phyloP scores from a whole-genome alignment of 2,329 filamentous ascomycete genomes.

The Botryosphaeria dothidea region DNA sequence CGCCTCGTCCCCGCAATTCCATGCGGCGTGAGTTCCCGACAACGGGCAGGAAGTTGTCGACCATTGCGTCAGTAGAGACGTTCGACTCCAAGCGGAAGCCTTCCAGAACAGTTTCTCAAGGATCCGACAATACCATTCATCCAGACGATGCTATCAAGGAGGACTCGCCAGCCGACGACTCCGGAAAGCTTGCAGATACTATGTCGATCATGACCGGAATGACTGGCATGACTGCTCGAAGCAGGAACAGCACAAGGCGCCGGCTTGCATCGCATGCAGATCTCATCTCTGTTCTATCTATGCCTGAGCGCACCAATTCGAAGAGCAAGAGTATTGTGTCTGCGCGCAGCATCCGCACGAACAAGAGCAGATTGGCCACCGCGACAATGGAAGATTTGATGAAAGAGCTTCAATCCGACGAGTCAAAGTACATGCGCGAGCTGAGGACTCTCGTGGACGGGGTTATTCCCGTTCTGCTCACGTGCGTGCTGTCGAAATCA shows the following conservation, averaged over 20 bases:
- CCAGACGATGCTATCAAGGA: constrained; percentile 22
- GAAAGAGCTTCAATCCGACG: constrained; percentile 77
- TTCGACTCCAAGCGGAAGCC: constrained; percentile 37
- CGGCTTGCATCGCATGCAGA: constrained; percentile 90
- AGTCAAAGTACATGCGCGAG: constrained; percentile 85
- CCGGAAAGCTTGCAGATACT: constrained; percentile 5
- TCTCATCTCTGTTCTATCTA: constrained; percentile 86
- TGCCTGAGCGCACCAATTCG: constrained; percentile 55
- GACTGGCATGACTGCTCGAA: constrained; percentile 31
- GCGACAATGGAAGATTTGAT: constrained; percentile 76
- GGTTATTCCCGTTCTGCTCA: constrained; percentile 88
- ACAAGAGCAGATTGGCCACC: constrained; percentile 64
- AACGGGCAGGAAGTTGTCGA: constrained; percentile 58
- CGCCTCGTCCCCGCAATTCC: constrained; percentile 21
- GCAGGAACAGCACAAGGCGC: constrained; percentile 56
- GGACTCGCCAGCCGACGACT: not conserved
- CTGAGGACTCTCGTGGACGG: constrained; percentile 91
- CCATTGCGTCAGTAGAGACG: constrained; percentile 60
- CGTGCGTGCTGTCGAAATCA: constrained; percentile 75
- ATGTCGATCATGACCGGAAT: constrained; percentile 14
- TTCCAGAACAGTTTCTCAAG: not conserved
- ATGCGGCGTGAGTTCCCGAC: constrained; percentile 51
- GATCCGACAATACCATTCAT: constrained; percentile 11
- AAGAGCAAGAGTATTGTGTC: constrained; percentile 65
- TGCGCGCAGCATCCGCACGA: constrained; percentile 74